Evolutionary conservation across 345 rosid genomes (phyloP).

Genomic region (Eucalyptus grandis): DNA sequence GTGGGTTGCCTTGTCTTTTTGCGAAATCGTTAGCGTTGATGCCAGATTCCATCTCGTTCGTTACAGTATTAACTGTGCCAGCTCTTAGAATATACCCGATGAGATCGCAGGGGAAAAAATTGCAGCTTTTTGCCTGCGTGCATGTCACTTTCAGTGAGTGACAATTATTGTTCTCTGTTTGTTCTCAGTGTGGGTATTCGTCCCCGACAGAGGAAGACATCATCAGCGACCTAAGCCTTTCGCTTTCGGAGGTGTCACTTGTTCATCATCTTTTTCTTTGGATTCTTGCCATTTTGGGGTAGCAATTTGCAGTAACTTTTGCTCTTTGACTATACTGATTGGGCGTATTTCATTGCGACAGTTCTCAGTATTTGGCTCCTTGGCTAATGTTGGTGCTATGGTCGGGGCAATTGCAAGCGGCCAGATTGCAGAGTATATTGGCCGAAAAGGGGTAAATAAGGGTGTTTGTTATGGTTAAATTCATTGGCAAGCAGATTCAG

Average conservation of each 20-base stretch:
- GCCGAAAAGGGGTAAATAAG: constrained; percentile 60
- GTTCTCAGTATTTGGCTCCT: constrained; percentile 62
- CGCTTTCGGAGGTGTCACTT: constrained; percentile 37
- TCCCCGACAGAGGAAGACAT: constrained; percentile 58
- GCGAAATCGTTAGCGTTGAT: background rate
- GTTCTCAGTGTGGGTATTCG: constrained; percentile 47
- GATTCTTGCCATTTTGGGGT: background rate
- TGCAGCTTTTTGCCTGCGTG: background rate
- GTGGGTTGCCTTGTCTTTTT: background rate
- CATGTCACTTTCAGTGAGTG: too few relatives aligned
- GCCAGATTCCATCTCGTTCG: background rate
- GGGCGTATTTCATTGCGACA: background rate
- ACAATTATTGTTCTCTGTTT: background rate
- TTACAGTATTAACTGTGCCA: background rate
- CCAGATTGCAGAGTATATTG: constrained; percentile 68
- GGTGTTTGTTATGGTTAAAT: background rate
- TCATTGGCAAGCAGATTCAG: background rate
- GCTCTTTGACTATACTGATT: background rate
- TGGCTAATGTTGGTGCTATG: constrained; percentile 76
- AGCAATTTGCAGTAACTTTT: background rate
- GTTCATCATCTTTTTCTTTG: background rate
- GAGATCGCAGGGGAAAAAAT: background rate
- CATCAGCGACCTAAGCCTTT: constrained; percentile 35
- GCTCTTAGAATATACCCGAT: fast-evolving
- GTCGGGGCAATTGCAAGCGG: constrained; percentile 69